phyloP scores from a whole-genome alignment of 345 rosid species.

The Aquilaria malaccensis region DNA sequence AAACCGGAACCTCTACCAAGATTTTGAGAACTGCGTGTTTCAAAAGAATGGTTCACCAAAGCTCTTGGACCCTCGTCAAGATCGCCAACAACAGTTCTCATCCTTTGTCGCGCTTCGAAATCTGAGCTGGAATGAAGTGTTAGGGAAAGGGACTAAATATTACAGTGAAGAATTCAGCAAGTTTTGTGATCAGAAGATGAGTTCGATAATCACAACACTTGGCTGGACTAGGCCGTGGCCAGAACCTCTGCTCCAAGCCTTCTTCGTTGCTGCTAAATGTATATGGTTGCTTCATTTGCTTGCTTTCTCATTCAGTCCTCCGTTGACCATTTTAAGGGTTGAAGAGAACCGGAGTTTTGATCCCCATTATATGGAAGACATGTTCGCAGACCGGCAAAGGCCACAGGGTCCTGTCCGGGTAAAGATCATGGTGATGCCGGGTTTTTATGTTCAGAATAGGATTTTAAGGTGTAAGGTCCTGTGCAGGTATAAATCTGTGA shows the following conservation, averaged over 20 bases:
- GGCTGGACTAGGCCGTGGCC: constrained; percentile 94
- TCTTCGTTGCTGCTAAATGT: constrained; percentile 90
- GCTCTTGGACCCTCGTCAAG: constrained; percentile 65
- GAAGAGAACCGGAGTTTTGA: constrained; percentile 72
- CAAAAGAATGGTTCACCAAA: constrained; percentile 75
- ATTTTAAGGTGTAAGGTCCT: constrained; percentile 91
- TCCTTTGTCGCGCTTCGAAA: constrained; percentile 76
- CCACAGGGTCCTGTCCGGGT: constrained; percentile 39
- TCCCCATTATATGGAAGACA: constrained; percentile 79
- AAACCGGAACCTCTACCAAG: constrained; percentile 80
- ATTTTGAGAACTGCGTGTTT: constrained; percentile 79
- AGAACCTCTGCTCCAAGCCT: constrained; percentile 75
- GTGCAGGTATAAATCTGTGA: constrained; percentile 59
- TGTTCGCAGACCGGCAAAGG: constrained; percentile 57
- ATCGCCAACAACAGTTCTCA: constrained; percentile 65
- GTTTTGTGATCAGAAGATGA: constrained; percentile 98
- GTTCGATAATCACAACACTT: constrained; percentile 62
- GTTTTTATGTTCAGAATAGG: constrained; percentile 73
- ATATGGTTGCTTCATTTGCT: constrained; percentile 94
- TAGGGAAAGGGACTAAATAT: constrained; percentile 81
- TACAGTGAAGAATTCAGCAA: constrained; percentile 94
- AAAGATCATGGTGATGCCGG: constrained; percentile 94
- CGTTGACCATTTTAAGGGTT: constrained; percentile 69
- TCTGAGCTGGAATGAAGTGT: constrained; percentile 92
- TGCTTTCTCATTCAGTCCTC: constrained; percentile 82